Conservation (phyloP, 139 green algal genomes). For the Chlamydomonas sp. region DNA sequence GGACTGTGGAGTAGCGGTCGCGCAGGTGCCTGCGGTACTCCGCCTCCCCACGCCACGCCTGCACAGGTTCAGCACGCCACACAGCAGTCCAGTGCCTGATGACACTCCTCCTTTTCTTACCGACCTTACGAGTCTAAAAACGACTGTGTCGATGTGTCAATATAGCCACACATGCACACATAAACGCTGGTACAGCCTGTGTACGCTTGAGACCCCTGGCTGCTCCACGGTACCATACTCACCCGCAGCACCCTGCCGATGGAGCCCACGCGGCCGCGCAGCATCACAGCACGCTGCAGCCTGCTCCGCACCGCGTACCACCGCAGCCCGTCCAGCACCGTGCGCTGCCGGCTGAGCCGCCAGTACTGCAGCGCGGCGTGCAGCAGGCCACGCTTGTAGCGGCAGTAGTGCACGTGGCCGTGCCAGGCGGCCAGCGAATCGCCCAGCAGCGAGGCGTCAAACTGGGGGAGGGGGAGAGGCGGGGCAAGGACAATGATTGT, state of each 20-base stretch:
- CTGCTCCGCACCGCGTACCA: slow-evolving; percentile 11
- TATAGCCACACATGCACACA: too few species aligned
- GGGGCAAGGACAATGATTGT: too few species aligned
- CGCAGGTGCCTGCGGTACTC: neutral
- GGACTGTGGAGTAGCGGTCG: neutral
- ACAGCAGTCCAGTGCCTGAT: too few species aligned
- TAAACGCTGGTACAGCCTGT: too few species aligned
- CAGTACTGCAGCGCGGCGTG: slow-evolving; percentile 28
- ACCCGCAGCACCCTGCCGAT: slow-evolving; percentile 9
- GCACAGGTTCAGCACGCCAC: neutral
- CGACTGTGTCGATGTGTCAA: too few species aligned
- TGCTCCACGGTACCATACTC: neutral
- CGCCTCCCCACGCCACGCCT: slow-evolving; percentile 8
- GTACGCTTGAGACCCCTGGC: too few species aligned
- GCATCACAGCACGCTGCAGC: slow-evolving; percentile 13
- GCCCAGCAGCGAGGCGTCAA: neutral
- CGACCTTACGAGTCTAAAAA: too few species aligned
- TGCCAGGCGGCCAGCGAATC: slow-evolving; percentile 27
- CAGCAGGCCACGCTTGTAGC: neutral
- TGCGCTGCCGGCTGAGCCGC: slow-evolving; percentile 27
- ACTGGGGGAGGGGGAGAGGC: neutral
- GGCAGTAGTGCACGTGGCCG: neutral
- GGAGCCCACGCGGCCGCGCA: neutral
- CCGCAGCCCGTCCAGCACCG: slow-evolving; percentile 28
- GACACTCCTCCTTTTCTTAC: too few species aligned